phyloP scores from a whole-genome alignment of 1,284 basidiomycete species.

The Neolentinus lepideus region DNA sequence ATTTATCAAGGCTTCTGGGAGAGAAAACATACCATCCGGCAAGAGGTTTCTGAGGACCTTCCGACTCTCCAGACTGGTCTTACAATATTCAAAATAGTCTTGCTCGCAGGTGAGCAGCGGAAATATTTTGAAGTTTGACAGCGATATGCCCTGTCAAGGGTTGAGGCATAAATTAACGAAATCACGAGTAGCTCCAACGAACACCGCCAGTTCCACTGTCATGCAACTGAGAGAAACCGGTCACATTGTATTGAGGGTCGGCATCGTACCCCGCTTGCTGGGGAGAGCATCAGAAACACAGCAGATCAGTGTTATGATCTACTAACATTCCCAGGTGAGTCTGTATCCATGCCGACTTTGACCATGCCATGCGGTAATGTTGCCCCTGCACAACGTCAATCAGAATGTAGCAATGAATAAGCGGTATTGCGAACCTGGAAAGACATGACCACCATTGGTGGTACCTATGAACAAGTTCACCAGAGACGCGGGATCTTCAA shows the following conservation, averaged over 20 bases:
- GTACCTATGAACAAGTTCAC: constrained; percentile 58
- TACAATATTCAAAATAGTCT: constrained; percentile 40
- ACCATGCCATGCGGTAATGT: constrained; percentile 64
- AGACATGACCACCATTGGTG: constrained; percentile 51
- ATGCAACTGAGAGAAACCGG: constrained; percentile 57
- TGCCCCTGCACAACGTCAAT: constrained; percentile 30
- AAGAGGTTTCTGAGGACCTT: constrained; percentile 38
- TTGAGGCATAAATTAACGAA: not conserved
- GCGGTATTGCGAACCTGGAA: constrained; percentile 36
- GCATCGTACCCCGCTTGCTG: constrained; percentile 59
- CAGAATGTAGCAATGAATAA: not conserved
- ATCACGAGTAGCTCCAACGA: constrained; percentile 10
- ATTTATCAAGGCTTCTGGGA: not conserved
- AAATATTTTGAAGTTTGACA: constrained; percentile 58
- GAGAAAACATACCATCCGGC: constrained; percentile 29
- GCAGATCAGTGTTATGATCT: not conserved
- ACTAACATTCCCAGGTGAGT: constrained; percentile 51
- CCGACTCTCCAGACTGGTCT: constrained; percentile 34
- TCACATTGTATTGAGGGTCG: constrained; percentile 36
- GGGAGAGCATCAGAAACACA: not conserved
- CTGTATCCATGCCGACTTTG: constrained; percentile 59
- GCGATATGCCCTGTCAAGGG: constrained; percentile 36
- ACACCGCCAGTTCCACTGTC: constrained; percentile 57
- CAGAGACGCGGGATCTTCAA: constrained; percentile 20
- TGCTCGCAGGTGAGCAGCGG: constrained; percentile 37